Percentiles rank a stretch among this genome's conserved stretches.
phyloP scores from a whole-genome alignment of 2,329 filamentous ascomycete species.

The Penicillium sp. region DNA sequence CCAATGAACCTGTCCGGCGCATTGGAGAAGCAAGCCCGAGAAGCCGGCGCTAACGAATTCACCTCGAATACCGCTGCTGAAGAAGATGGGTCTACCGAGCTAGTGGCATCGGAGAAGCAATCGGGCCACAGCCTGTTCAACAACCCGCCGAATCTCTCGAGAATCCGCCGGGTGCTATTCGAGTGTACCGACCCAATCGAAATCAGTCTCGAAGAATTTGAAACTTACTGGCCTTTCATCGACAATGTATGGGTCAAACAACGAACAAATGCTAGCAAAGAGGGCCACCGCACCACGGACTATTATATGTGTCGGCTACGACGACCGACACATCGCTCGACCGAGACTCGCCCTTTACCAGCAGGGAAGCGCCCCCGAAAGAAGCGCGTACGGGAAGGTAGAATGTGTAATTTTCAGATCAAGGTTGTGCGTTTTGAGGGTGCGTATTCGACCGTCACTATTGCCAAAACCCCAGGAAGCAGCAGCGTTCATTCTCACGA shows the following conservation, averaged over 20 bases:
- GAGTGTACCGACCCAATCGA: slow-evolving; percentile 52
- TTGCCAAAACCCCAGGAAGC: slow-evolving; percentile 47
- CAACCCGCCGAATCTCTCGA: slow-evolving; percentile 49
- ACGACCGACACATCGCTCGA: slow-evolving; percentile 43
- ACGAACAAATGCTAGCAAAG: slow-evolving; percentile 46
- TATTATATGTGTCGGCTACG: slow-evolving; percentile 54
- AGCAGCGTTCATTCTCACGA: slow-evolving; percentile 50
- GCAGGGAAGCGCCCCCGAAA: slow-evolving; percentile 52
- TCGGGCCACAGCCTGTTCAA: slow-evolving; percentile 39
- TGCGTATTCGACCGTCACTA: slow-evolving; percentile 48
- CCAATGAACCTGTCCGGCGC: slow-evolving; percentile 27
- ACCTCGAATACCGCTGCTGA: not conserved
- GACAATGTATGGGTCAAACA: slow-evolving; percentile 57
- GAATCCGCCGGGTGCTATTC: slow-evolving; percentile 50
- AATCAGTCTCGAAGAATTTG: slow-evolving; percentile 51
- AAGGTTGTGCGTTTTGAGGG: slow-evolving; percentile 52
- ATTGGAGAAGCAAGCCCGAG: slow-evolving; percentile 23
- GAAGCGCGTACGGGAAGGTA: slow-evolving; percentile 50
- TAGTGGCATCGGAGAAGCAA: slow-evolving; percentile 5
- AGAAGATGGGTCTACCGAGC: not conserved
- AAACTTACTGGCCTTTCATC: slow-evolving; percentile 54
- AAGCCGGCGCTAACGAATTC: slow-evolving; percentile 8
- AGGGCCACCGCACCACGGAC: slow-evolving; percentile 48
- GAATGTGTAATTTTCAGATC: slow-evolving; percentile 53
- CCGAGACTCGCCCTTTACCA: slow-evolving; percentile 45